Percentiles rank a stretch among this genome's conserved stretches.
Evolutionary conservation across 2,329 filamentous ascomycete species (phyloP).

Genomic region (Cercospora sp.): DNA sequence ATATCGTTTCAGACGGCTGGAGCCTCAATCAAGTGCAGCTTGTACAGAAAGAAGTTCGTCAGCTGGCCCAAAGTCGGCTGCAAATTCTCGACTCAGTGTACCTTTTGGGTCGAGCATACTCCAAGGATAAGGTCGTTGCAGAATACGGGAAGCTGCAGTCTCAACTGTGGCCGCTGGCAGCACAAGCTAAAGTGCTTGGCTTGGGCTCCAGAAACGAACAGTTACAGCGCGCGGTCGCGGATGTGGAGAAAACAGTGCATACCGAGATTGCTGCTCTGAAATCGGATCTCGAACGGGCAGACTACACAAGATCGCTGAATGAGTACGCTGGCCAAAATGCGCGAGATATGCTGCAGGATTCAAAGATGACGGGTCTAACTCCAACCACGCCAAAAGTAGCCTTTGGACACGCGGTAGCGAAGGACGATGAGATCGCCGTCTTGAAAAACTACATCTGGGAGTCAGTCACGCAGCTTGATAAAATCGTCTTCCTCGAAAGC

Average conservation of each 20-base stretch:
- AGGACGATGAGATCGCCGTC: not conserved
- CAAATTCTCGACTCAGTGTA: constrained; percentile 1
- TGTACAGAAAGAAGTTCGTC: not conserved
- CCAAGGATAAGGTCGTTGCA: not conserved
- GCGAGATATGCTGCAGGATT: not conserved
- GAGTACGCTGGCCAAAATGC: not conserved
- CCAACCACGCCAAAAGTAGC: not conserved
- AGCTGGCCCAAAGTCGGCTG: not conserved
- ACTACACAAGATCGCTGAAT: not conserved
- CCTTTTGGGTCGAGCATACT: not conserved
- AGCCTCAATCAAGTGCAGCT: constrained; percentile 1
- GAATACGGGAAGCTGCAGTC: not conserved
- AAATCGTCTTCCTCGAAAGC: not conserved
- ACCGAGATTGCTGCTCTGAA: not conserved
- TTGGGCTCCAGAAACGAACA: not conserved
- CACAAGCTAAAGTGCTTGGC: not conserved
- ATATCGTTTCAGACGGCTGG: not conserved
- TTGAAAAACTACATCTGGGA: not conserved
- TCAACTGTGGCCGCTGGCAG: not conserved
- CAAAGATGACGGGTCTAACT: not conserved
- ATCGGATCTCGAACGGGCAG: not conserved
- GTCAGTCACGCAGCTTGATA: not conserved
- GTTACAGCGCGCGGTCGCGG: not conserved
- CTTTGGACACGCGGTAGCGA: not conserved
- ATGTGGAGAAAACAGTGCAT: not conserved